Evolutionary conservation across 1,284 basidiomycete genomes (phyloP), one percentile per base, ranked within the genome.

Genomic region (Tremellales sp.): DNA sequence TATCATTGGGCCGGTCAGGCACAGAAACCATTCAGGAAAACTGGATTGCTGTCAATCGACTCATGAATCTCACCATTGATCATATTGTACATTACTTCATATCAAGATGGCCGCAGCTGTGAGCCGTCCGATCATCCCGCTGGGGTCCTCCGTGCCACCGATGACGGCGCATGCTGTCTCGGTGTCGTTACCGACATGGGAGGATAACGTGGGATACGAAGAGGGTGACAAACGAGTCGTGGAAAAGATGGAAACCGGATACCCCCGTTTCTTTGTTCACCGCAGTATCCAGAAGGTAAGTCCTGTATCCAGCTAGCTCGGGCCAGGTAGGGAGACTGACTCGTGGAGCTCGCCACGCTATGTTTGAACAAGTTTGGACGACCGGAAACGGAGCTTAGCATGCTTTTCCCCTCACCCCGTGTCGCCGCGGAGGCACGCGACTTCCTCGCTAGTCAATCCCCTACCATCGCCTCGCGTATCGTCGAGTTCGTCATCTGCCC

Each of bases 211-310:
- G 42, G 93, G 81, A 12, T 99, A 97, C 62, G 94, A 97, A 72
- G 87, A 92, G 64, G 91, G 91, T 12, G 84, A 87, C n/a, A 82
- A 84, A 60, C 80, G 90, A 31, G 84, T 98, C 5, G 70, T 86
- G 2, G 81, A 88, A 49, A 78, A 77, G 15, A 93, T 97, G 91
- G 81, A 87, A 49, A 84, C 85, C 4, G 96, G 94, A n/a, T 99
- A 98, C 68, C 96, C 96, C 0, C 79, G 96, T 42, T 99, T 98
- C 77, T 97, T 96, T 71, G 87, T 98, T 48, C 90, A 97, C 71
- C 77, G 83, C 22, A 86, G 81, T 57, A 92, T 97, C 31, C 83
- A 84, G 67, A 89, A 90, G 79, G 92, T 91, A 62, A 56, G 81
- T 55, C n/a, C 10, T 23, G 15, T 6, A 15, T 35, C 15, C 40